Percentiles rank a stretch among this genome's conserved stretches.
These are phyloP conservation scores for Zangia roseola DNA, from an alignment of 768 basidiomycete genomes.

Conservation along the genomic window DNA sequence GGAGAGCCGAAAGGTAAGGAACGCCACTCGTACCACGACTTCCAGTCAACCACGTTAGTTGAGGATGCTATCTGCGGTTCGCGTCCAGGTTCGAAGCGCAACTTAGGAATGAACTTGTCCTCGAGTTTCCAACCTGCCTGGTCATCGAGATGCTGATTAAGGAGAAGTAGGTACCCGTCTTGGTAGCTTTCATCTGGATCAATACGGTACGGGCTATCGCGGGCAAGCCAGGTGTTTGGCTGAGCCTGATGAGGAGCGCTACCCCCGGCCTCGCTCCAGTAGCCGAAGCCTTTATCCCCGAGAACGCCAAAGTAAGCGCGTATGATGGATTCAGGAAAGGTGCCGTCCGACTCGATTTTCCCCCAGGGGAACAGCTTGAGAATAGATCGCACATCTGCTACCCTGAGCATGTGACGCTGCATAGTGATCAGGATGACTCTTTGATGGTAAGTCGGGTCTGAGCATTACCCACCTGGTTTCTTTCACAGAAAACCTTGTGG, in stretches of 20 bases:
- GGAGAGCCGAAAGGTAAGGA: conserved; percentile 42
- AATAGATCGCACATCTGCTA: conserved; percentile 32
- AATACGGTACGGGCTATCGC: conserved; percentile 3
- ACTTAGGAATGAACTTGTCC: conserved; percentile 33
- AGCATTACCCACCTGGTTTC: conserved; percentile 31
- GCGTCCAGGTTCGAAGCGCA: conserved; percentile 27
- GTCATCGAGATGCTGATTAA: conserved; percentile 30
- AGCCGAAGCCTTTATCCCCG: conserved; percentile 40
- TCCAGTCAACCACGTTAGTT: conserved; percentile 38
- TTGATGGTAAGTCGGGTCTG: neutral
- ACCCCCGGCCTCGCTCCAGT: conserved; percentile 41
- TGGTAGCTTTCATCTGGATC: conserved; percentile 24
- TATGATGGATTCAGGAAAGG: conserved; percentile 35
- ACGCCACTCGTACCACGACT: conserved; percentile 46
- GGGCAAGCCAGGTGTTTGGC: conserved; percentile 14
- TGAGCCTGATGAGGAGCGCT: conserved; percentile 29
- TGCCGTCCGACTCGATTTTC: conserved; percentile 40
- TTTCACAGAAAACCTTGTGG: conserved; percentile 35
- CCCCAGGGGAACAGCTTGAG: conserved; percentile 44
- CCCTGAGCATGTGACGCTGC: conserved; percentile 39
- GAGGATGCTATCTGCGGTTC: conserved; percentile 29
- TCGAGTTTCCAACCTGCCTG: conserved; percentile 38
- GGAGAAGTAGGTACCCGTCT: conserved; percentile 35
- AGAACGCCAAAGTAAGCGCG: conserved; percentile 38
- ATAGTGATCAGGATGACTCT: neutral